These are phyloP conservation scores for Peltaster fructicola DNA, from an alignment of 2,329 filamentous ascomycete genomes.

Conservation along the genomic window DNA sequence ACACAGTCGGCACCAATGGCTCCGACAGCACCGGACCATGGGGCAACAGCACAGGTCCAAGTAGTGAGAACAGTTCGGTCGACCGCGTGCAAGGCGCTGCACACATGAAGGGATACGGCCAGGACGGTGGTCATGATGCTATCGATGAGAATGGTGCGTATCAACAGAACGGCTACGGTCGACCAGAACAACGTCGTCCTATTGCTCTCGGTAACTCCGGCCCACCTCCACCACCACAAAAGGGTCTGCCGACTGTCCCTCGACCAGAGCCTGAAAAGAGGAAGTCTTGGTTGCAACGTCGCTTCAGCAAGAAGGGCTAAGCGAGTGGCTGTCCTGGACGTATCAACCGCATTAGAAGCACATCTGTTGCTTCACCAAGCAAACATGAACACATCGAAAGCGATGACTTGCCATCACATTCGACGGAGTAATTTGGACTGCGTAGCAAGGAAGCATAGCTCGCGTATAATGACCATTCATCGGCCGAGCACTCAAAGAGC, in stretches of 20 bases:
- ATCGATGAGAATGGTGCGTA: constrained; percentile 4
- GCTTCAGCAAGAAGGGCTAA: constrained; percentile 50
- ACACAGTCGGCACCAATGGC: constrained; percentile 68
- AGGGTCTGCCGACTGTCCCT: constrained; percentile 11
- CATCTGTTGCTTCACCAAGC: no score
- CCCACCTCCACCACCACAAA: constrained; percentile 5
- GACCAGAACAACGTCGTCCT: constrained; percentile 3
- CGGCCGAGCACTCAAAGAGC: neutral
- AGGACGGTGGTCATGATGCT: constrained; percentile 3
- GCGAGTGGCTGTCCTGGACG: no score
- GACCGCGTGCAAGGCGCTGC: constrained; percentile 13
- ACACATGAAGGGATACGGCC: constrained; percentile 27
- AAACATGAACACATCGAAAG: no score
- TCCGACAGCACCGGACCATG: constrained; percentile 53
- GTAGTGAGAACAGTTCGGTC: constrained; percentile 83
- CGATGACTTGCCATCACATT: constrained; percentile 4
- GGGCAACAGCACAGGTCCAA: constrained; percentile 74
- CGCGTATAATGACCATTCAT: neutral
- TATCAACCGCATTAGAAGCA: no score
- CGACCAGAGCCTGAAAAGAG: constrained; percentile 44
- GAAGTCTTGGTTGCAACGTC: constrained; percentile 75
- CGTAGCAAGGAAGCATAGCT: no score
- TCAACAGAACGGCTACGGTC: constrained; percentile 7
- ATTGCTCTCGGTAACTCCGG: constrained; percentile 6
- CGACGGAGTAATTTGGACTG: no score